Percentiles rank a stretch among this genome's conserved stretches.
Conservation (phyloP, 2,329 filamentous ascomycete genomes). For the Verticillium nubilum region DNA sequence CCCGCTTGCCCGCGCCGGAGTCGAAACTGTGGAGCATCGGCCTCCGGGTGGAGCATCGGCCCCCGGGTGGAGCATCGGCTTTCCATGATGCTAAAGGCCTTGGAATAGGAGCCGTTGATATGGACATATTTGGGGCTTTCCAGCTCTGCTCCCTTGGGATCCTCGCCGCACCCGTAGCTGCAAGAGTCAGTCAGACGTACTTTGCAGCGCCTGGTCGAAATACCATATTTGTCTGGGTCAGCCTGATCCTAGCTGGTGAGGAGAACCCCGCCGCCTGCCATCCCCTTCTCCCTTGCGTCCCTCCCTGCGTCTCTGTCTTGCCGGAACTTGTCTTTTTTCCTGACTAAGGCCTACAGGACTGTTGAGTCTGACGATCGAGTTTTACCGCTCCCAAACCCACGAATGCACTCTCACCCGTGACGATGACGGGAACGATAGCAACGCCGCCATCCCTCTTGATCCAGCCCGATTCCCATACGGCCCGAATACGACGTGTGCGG, state of each 20-base stretch:
- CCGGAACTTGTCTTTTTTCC: too few relatives aligned
- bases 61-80: background rate
- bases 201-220: constrained; percentile 59
- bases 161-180: constrained; percentile 57
- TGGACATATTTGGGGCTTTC: constrained; percentile 65
- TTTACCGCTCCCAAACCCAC: constrained; percentile 43
- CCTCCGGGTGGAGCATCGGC: background rate
- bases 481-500: constrained; percentile 36
- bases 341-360: constrained; percentile 34
- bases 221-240: constrained; percentile 62
- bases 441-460: constrained; percentile 25
- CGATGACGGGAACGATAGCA: too few relatives aligned
- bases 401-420: constrained; percentile 38
- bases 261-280: too few relatives aligned
- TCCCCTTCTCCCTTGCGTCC: background rate
- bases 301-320: background rate
- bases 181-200: constrained; percentile 56
- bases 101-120: constrained; percentile 53
- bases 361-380: constrained; percentile 58
- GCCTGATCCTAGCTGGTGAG: constrained; percentile 52
- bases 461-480: constrained; percentile 38
- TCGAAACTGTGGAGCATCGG: too few relatives aligned
- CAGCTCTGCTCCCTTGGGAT: constrained; percentile 63
- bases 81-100: background rate
- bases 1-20: too few relatives aligned